Evolutionary conservation across 208 protist genomes (phyloP).

Genomic region (Strigomonas culicis): DNA sequence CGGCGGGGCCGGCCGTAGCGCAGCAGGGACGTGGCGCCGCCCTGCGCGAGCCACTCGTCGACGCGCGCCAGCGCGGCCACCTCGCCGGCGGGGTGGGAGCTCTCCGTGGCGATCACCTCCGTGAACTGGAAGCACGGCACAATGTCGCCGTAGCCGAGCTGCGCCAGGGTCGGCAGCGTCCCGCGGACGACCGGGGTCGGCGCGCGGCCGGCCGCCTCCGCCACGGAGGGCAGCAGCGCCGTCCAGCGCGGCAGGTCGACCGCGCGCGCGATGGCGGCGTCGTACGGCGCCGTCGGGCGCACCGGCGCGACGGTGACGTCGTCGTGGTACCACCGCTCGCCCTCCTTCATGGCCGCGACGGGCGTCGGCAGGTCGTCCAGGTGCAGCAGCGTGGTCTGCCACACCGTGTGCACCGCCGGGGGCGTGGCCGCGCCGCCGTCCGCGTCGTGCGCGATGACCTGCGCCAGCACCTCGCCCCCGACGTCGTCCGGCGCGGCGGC

Average conservation of each 20-base stretch:
- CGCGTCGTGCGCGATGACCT: slow-evolving; percentile 25
- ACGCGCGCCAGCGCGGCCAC: slow-evolving; percentile 50
- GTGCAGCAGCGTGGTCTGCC: slow-evolving; percentile 89
- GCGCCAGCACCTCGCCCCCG: slow-evolving; percentile 20
- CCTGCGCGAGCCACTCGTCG: slow-evolving; percentile 58
- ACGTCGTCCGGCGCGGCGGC: slow-evolving; percentile 10
- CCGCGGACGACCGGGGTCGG: slow-evolving; percentile 44
- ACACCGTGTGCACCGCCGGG: slow-evolving; percentile 63
- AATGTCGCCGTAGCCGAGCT: slow-evolving; percentile 66
- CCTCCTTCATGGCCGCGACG: slow-evolving; percentile 71
- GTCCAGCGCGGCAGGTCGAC: slow-evolving; percentile 21
- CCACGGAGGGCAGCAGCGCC: slow-evolving; percentile 28
- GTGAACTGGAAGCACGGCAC: slow-evolving; percentile 40
- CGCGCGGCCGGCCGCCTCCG: slow-evolving; percentile 28
- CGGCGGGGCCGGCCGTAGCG: slow-evolving; percentile 60
- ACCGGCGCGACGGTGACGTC: slow-evolving; percentile 73
- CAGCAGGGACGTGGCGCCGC: slow-evolving; percentile 68
- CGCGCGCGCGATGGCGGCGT: slow-evolving; percentile 36
- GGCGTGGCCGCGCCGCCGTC: background rate
- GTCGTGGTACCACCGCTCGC: slow-evolving; percentile 88
- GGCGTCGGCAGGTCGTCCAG: slow-evolving; percentile 83
- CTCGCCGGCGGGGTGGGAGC: slow-evolving; percentile 67
- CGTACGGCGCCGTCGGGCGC: slow-evolving; percentile 73
- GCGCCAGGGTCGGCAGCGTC: slow-evolving; percentile 48
- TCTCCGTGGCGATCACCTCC: slow-evolving; percentile 73